These are phyloP conservation scores for Vickermania spadyakhi DNA, from an alignment of 208 protist species.

Conservation along the genomic window DNA sequence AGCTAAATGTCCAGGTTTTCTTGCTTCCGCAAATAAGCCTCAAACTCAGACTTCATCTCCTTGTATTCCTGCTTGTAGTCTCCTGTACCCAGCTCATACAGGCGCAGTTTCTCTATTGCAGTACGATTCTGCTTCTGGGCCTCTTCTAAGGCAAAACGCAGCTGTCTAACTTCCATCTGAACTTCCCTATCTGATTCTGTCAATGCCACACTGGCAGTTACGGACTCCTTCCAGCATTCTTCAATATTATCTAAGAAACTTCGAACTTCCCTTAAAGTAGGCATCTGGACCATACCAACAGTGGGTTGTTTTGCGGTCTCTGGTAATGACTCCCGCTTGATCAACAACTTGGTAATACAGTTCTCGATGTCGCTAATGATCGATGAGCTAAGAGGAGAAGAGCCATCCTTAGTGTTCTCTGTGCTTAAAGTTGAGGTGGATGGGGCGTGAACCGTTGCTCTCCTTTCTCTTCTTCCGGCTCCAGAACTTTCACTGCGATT, in stretches of 20 bases:
- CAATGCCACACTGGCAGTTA: conserved; percentile 44
- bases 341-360: conserved; percentile 25
- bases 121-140: conserved; percentile 26
- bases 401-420: neutral
- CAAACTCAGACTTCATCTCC: conserved; percentile 52
- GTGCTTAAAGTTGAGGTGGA: neutral
- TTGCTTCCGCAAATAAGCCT: conserved; percentile 45
- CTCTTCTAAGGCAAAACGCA: conserved; percentile 32
- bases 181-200: conserved; percentile 41
- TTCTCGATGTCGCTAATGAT: conserved; percentile 28
- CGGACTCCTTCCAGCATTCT: conserved; percentile 65
- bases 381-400: conserved; percentile 2
- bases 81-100: conserved; percentile 54
- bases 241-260: conserved; percentile 76
- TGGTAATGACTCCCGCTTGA: conserved; percentile 41
- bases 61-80: conserved; percentile 73
- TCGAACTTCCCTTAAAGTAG: conserved; percentile 65
- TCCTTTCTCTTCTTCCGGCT: neutral
- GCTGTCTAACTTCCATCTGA: conserved; percentile 42
- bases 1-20: conserved; percentile 16
- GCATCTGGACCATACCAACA: conserved; percentile 30
- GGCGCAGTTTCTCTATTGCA: conserved; percentile 51
- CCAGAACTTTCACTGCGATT: neutral
- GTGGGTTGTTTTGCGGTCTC: conserved; percentile 19
- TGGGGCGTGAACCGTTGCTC: neutral